These are phyloP conservation scores for Pyronema omphalodes DNA, from an alignment of 495 filamentous ascomycete species.

Conservation along the genomic window DNA sequence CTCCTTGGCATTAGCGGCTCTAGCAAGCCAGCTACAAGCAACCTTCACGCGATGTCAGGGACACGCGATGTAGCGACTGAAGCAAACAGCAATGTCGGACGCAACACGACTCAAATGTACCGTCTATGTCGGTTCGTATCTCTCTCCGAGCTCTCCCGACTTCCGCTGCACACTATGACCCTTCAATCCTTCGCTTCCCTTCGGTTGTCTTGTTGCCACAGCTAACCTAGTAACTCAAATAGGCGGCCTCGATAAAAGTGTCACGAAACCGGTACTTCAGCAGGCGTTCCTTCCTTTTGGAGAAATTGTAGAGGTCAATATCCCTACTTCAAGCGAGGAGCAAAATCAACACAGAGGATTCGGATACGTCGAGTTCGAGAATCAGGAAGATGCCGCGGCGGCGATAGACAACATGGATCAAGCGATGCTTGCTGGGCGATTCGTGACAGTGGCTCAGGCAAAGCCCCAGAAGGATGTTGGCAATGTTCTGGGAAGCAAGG, in stretches of 20 bases:
- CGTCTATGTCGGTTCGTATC: conserved; percentile 51
- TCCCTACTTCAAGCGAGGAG: conserved; percentile 74
- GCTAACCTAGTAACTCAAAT: conserved; percentile 2
- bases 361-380: conserved; percentile 90
- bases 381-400: conserved; percentile 69
- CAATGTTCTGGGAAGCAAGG: conserved; percentile 77
- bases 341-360: conserved; percentile 63
- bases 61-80: conserved; percentile 10
- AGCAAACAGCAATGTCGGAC: conserved; percentile 43
- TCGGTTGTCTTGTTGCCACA: background rate
- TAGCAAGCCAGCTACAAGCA: no score
- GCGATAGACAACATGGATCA: conserved; percentile 99
- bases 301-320: conserved; percentile 71
- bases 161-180: background rate
- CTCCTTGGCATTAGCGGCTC: no score
- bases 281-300: conserved; percentile 94
- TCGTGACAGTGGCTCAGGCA: conserved; percentile 77
- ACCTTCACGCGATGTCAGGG: no score
- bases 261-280: conserved; percentile 54
- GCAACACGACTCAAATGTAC: conserved; percentile 70
- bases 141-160: background rate
- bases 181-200: background rate
- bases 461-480: conserved; percentile 82
- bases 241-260: conserved; percentile 56
- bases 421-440: conserved; percentile 79